Evolutionary conservation across 164 flowering plant genomes (phyloP), one percentile per base, ranked within the genome.

Genomic region (Buxus sempervirens): DNA sequence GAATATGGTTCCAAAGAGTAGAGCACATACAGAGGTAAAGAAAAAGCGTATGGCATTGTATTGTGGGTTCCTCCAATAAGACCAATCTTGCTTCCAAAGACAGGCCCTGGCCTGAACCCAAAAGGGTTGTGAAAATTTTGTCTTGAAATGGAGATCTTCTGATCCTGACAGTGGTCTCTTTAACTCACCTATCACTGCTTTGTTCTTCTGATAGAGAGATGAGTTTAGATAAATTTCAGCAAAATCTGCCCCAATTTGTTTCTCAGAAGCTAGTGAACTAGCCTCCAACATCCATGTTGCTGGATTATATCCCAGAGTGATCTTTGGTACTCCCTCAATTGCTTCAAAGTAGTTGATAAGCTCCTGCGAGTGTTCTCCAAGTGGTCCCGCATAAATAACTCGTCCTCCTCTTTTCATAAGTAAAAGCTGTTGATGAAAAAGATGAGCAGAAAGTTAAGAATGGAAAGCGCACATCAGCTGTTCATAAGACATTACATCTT

Each of bases 401-500:
- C 84, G 94, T 51, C 99, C 99, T 76, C 99, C 99, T 79, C 97
- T 78, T 79, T 95, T 95, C 96, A 95, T 80, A 58, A 95, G 76
- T 48, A 95, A 76, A 28, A 95, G 75, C 89, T 90, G 84, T 67
- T 24, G 41, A 42, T 58, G 49, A 26, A 25, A 66, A 32, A 32
- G 18, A 15, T 15, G 21, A 5, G 24, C 13, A 48, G 54, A 57
- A 70, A 21, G 23, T 41, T 24, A 72, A 60, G 60, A 53, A 48
- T 38, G 54, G 41, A 16, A 9, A 54, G 22, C 8, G 25, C 21
- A 55, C 5, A 55, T 1, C 0, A 24, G 23, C 3, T 21, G 58
- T 45, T 45, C 51, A 32, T 48, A 63, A 38, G 14, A 58, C 20
- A 25, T 10, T 20, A 22, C 56, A 26, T 10, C 22, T 32, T 32